Percentiles rank a stretch among this genome's conserved stretches.
Conservation (phyloP, 2,329 filamentous ascomycete species). For the Colletotrichum lindemuthianum region DNA sequence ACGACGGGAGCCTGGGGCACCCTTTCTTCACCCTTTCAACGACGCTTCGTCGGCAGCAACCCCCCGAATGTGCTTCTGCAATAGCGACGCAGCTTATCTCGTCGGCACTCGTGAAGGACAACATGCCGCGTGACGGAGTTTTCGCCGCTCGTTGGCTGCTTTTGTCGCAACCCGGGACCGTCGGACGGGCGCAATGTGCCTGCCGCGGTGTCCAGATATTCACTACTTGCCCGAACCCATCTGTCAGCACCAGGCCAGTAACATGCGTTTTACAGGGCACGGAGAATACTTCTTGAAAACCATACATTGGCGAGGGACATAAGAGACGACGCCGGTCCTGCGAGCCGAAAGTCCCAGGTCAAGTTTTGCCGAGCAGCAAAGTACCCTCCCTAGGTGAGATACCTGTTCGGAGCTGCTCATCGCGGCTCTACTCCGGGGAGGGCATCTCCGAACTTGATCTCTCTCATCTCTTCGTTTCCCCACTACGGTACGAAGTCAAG, state of each 20-base stretch:
- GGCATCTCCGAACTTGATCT: constrained; percentile 15
- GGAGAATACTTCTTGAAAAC: constrained; percentile 35
- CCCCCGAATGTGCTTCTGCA: background rate
- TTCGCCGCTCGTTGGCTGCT: constrained; percentile 1
- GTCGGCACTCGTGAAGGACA: background rate
- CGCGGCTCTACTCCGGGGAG: constrained; percentile 27
- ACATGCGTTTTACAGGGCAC: constrained; percentile 16
- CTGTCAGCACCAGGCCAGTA: constrained; percentile 13
- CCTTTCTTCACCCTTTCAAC: constrained; percentile 6
- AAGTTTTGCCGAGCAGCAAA: background rate
- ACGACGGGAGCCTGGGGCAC: constrained; percentile 29
- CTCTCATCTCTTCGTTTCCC: constrained; percentile 17
- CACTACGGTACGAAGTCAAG: background rate
- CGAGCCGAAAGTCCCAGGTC: constrained; percentile 19
- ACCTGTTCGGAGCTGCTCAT: background rate
- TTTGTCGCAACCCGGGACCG: background rate
- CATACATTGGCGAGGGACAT: constrained; percentile 16
- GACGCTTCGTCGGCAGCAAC: background rate
- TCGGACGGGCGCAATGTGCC: constrained; percentile 16
- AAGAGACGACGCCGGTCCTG: constrained; percentile 13
- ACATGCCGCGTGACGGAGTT: constrained; percentile 6
- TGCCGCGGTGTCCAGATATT: constrained; percentile 12
- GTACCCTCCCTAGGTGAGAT: background rate
- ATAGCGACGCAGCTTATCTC: constrained; percentile 5
- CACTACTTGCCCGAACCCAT: constrained; percentile 10